Conservation (phyloP, 352 stramenopile genomes). For the Phytopythium sindhum region DNA sequence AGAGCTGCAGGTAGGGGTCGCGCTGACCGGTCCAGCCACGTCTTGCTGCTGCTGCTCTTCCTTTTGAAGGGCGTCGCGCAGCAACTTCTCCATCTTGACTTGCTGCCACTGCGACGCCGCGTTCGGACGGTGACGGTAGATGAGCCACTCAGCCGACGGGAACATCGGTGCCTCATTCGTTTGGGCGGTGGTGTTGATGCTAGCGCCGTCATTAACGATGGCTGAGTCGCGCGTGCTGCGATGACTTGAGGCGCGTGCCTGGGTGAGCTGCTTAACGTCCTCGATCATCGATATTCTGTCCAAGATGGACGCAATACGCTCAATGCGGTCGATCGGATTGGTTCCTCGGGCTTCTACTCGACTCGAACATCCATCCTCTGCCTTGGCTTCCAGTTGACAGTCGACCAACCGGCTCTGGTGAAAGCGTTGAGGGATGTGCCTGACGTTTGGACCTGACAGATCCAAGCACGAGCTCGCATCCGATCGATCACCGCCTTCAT, state of each 20-base stretch:
- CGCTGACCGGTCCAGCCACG: not conserved
- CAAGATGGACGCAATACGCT: slow-evolving; percentile 3
- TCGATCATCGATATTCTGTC: slow-evolving; percentile 2
- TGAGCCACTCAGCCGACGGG: slow-evolving; percentile 53
- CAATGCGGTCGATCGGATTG: not conserved
- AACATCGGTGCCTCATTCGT: slow-evolving; percentile 17
- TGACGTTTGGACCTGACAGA: not conserved
- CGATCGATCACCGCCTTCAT: slow-evolving; percentile 12
- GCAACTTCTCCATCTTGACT: slow-evolving; percentile 40
- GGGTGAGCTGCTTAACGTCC: not conserved
- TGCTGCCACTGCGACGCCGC: slow-evolving; percentile 35
- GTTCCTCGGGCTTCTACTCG: not conserved
- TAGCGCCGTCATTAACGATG: not conserved
- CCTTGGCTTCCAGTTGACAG: not conserved
- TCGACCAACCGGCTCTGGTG: not conserved
- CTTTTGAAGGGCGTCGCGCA: slow-evolving; percentile 22
- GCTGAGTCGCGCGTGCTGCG: not conserved
- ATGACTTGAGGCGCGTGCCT: not conserved
- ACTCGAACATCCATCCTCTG: not conserved
- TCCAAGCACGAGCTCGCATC: not conserved
- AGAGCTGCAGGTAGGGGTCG: not conserved
- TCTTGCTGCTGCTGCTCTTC: slow-evolving; percentile 13
- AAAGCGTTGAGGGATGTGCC: not conserved
- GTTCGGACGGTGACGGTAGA: slow-evolving; percentile 48
- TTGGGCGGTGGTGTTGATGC: not conserved